Conservation (phyloP, 2,329 filamentous ascomycete genomes). For the Rutstroemia sp. region DNA sequence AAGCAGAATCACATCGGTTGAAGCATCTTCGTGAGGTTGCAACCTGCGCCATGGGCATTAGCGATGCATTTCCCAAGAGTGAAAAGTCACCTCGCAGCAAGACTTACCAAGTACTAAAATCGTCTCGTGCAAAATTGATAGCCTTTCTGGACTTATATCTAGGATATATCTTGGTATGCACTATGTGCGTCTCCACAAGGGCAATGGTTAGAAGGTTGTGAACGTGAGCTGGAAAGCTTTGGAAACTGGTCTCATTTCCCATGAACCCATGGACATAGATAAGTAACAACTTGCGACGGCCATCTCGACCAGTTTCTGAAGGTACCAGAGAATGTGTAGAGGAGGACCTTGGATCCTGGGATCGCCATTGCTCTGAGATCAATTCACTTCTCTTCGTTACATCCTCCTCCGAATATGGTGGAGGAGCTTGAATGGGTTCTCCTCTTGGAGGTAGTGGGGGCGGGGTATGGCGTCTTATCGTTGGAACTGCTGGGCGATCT, state of each 20-base stretch:
- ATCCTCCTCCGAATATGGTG: slow-evolving; percentile 25
- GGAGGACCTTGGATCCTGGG: slow-evolving; percentile 28
- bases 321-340: slow-evolving; percentile 29
- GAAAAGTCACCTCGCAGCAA: not conserved
- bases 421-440: slow-evolving; percentile 19
- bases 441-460: slow-evolving; percentile 26
- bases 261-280: slow-evolving; percentile 89
- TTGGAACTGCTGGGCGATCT: slow-evolving; percentile 9
- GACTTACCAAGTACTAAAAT: slow-evolving; percentile 68
- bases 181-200: slow-evolving; percentile 64
- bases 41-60: slow-evolving; percentile 41
- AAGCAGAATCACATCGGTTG: slow-evolving; percentile 73
- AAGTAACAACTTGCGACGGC: slow-evolving; percentile 55
- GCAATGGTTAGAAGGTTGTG: slow-evolving; percentile 64
- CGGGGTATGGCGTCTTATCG: slow-evolving; percentile 5
- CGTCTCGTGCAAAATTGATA: slow-evolving; percentile 67
- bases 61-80: slow-evolving; percentile 12
- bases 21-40: slow-evolving; percentile 63
- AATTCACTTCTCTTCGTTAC: slow-evolving; percentile 19
- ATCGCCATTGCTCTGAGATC: slow-evolving; percentile 29
- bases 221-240: slow-evolving; percentile 80
- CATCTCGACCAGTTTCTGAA: slow-evolving; percentile 24
- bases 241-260: slow-evolving; percentile 80
- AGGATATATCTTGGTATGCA: slow-evolving; percentile 83
- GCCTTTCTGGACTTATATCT: slow-evolving; percentile 69